phyloP scores from a whole-genome alignment of 1,139 yeast genomes.

The Blastobotrys malaysiensis region DNA sequence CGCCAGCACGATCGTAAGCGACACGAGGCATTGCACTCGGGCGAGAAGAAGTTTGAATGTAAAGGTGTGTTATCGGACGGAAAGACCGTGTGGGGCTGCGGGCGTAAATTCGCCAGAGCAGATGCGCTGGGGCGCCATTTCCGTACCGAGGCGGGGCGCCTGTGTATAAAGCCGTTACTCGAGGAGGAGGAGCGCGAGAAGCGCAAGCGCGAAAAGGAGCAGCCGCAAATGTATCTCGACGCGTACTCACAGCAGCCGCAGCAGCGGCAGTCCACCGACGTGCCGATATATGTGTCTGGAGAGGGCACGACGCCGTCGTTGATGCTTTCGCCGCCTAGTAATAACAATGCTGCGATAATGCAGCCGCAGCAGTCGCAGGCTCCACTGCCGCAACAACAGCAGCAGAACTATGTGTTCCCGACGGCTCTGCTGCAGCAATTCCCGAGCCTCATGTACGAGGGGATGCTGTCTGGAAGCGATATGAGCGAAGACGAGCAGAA shows the following conservation, averaged over 20 bases:
- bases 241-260: constrained; percentile 3
- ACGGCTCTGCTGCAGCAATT: constrained; percentile 22
- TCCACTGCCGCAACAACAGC: constrained; percentile 5
- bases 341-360: constrained; percentile 2
- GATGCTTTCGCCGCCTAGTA: constrained; percentile 20
- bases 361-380: background rate
- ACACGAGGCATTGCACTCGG: constrained; percentile 89
- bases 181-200: constrained; percentile 52
- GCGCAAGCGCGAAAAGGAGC: background rate
- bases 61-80: constrained; percentile 65
- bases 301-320: constrained; percentile 21
- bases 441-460: constrained; percentile 19
- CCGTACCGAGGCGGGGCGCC: constrained; percentile 87
- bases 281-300: constrained; percentile 18
- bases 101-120: constrained; percentile 87
- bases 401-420: constrained; percentile 13
- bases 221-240: background rate
- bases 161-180: constrained; percentile 67
- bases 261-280: constrained; percentile 1
- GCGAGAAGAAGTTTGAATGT: constrained; percentile 85
- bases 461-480: constrained; percentile 7
- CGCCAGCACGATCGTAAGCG: constrained; percentile 92
- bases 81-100: constrained; percentile 75
- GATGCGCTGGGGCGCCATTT: constrained; percentile 94
- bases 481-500: constrained; percentile 13